Base-by-base conservation (phyloP, 225 moss, liverwort and hornwort species). In the Neckera pumila region DNA sequence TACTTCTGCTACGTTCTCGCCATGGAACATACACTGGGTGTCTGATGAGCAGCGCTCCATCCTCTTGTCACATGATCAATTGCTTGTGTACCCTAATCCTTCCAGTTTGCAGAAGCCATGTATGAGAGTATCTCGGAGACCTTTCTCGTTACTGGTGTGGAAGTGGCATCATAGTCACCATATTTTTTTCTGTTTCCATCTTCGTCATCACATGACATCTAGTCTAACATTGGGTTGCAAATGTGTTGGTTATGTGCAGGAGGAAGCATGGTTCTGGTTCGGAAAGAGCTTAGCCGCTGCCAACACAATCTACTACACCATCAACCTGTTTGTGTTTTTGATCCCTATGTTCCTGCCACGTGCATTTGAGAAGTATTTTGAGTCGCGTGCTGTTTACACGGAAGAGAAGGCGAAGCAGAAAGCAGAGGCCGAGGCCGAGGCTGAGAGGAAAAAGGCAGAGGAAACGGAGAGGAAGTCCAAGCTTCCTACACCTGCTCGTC, bases 341-440 rank as follows among this genome's bases (percentile, higher is more conserved):
- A 96, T 98, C 40, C 98, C 98, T 4, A 94, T 96, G 95, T 98
- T 98, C 77, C 85, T 98, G 69, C 98, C 98, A 10, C 92, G 98
- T 14, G 96, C 98, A 0, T 98, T 98, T 79, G 95, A 95, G 87
- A 85, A 87, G 26, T 96, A 98, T 74, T 93, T 94, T 30, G 93
- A 96, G 75, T 85, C 90, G 26, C 92, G 92, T 31, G 51, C 79
- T 28, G 33, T 79, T 5, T 91, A 91, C 65, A 1, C 49, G 49
- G 92, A 92, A 34, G 92, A 93, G 85, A 69, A 83, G 90, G 91
- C 79, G 2, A 82, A 80, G 87, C 82, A 3, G 84, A 88, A 88
- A 85, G 87, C 90, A 6, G 90, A 87, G 66, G 93, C 89, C 2
- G 88, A 86, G 71, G 91, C 88, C 0, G 90, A 91, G 85, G 92